Evolutionary conservation across 768 basidiomycete genomes (phyloP).

Genomic region (Amylocystis lapponica): DNA sequence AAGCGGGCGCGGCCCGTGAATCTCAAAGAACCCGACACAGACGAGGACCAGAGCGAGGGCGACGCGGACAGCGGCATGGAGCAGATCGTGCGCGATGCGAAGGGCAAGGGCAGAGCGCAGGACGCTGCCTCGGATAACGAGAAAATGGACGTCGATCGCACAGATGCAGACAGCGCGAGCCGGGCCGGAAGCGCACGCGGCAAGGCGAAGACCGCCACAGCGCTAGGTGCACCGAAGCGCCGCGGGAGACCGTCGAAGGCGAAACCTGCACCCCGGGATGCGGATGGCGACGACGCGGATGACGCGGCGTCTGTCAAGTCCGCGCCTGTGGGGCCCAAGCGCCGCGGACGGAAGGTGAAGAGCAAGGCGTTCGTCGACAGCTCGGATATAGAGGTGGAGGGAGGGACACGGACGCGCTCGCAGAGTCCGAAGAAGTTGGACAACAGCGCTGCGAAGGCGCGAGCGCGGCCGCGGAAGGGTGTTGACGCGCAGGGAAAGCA

Average conservation of each 20-base stretch:
- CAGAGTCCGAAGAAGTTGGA: conserved; percentile 15
- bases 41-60: conserved; percentile 21
- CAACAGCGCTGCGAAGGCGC: conserved; percentile 1
- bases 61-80: conserved; percentile 27
- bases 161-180: conserved; percentile 13
- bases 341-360: conserved; percentile 15
- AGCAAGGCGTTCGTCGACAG: conserved; percentile 16
- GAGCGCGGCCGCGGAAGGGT: conserved; percentile 2
- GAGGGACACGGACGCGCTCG: conserved; percentile 12
- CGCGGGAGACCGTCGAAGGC: conserved; percentile 15
- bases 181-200: conserved; percentile 13
- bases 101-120: conserved; percentile 15
- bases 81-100: conserved; percentile 20
- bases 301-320: conserved; percentile 9
- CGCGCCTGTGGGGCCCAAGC: conserved; percentile 8
- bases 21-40: conserved; percentile 19
- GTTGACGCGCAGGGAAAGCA: conserved; percentile 7
- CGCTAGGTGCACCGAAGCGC: conserved; percentile 1
- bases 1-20: conserved; percentile 24
- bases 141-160: conserved; percentile 22
- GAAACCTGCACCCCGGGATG: conserved; percentile 2
- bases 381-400: conserved; percentile 14
- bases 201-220: background rate
- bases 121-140: conserved; percentile 12
- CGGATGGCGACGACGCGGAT: conserved; percentile 10